These are phyloP conservation scores for Tetrahymena elliotti DNA, from an alignment of 73 alveolate species.

Conservation along the genomic window DNA sequence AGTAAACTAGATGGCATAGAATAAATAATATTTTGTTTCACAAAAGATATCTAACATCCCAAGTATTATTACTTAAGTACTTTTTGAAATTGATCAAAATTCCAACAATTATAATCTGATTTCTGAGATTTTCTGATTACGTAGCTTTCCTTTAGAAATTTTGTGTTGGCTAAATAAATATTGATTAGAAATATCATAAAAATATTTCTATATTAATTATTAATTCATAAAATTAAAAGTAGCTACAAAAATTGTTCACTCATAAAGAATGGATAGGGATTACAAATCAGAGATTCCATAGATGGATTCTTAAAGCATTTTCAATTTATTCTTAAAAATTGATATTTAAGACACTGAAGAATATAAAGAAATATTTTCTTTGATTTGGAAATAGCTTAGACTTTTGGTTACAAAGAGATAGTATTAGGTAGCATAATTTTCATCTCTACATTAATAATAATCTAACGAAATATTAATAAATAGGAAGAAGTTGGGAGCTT, in stretches of 20 bases:
- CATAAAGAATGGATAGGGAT: background rate
- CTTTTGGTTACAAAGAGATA: background rate
- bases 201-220: too few species aligned
- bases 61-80: too few species aligned
- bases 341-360: background rate
- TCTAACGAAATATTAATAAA: background rate
- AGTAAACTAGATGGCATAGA: too few species aligned
- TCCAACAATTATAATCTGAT: background rate
- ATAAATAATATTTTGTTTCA: too few species aligned
- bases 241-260: background rate
- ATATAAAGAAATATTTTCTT: background rate
- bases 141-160: too few species aligned
- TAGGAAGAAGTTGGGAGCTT: background rate
- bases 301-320: background rate
- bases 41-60: too few species aligned
- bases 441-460: background rate
- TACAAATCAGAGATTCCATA: background rate
- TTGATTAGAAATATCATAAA: background rate
- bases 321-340: background rate
- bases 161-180: background rate
- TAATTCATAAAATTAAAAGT: background rate
- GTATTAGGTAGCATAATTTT: background rate
- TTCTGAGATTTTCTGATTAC: background rate
- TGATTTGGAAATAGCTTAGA: background rate
- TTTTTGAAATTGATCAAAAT: background rate